Evolutionary conservation across 495 filamentous ascomycete genomes (phyloP), one percentile per base, ranked within the genome.

Genomic region (Penicillium macrosclerotiorum): DNA sequence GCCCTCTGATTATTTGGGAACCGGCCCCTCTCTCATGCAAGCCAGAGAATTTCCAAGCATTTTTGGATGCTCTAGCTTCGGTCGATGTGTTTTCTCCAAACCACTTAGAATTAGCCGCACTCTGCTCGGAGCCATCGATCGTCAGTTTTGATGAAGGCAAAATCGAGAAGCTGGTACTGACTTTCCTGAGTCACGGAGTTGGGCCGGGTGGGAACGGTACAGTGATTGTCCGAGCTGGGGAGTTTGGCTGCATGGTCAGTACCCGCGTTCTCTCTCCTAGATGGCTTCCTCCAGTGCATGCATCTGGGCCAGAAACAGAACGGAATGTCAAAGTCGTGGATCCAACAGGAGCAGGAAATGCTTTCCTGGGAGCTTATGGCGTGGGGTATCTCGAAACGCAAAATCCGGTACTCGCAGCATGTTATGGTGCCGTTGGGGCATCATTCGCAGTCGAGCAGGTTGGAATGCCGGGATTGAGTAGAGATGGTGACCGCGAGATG

Each of bases 61-160:
- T 54, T 38, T 12, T 69, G 6, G 40, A 55, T 3, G 59, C 55
- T 6, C 49, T 47, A 18, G 9, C 13, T 1, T 31, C 50, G 8
- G 64, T 70, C 2, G 62, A 69, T 23, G 54, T 72, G 5, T 57
- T 72, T 26, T 67, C 60, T 17, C 68, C 68, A 4, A 72, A 72
- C 45, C 68, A 67, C 27, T 29, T 67, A 16, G 68, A 72, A 32
- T 39, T 72, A 13, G 50, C 43, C 7, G 33, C 6, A 4, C 33
- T 69, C 0, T 62, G 61, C 30, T 42, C 44, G 1, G 47, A 47
- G 45, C 1, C 44, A 42, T 31, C 17, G 4, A 11, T 27, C 2
- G 20, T 30, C 25, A n/a, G 16, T 3, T 18, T 55, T 4, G 43
- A 57, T 16, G 52, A 33, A 29, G 6, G 13, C 0, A 40, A 19